Base-by-base conservation (phyloP, 306 rosid species). In the Betula pendula region DNA sequence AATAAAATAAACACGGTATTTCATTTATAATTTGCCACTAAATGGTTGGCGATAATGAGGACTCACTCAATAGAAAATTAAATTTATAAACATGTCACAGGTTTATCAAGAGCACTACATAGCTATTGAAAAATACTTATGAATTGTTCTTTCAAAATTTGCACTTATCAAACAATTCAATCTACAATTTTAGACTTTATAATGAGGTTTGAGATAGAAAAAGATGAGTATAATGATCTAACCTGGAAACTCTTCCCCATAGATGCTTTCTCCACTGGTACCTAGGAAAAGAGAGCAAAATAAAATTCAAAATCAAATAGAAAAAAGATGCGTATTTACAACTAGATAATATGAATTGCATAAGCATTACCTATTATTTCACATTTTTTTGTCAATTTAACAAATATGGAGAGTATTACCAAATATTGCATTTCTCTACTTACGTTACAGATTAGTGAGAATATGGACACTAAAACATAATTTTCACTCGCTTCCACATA, bases 201-300 rank as follows among this genome's bases (percentile, higher is more conserved):
- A 53, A 71, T 56, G 40, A 10, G 14, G 16, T 59, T 68, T 35
- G 27, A 47, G 71, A 24, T 24, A n/a, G n/a, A 42, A 22, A 9
- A 48, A 43, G 65, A 75, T 8, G 19, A 45, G 48, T 55, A 22
- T 70, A 38, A 48, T 48, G 75, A 50, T 70, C 83, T 88, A 71
- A 95, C 99, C 99, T 81, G 97, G 99, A 80, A 95, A 92, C 77
- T 89, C 84, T 1, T 75, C 86, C 14, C 94, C 96, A 27, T 95
- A 95, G 75, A 95, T 92, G 87, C 99, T 92, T 87, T 95, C 99
- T 71, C 99, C 99, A 77, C 89, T 90, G 60, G 97, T 88, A 73
- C 99, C 98, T 95, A 88, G 80, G 78, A 75, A 78, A n/a, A 77
- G 44, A 47, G 12, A 10, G 49, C 60, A 75, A 68, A 73, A 71